Evolutionary conservation across 1,284 basidiomycete species (phyloP), one percentile per base, ranked within the genome.

Genomic region (Boletus semigastroideus): DNA sequence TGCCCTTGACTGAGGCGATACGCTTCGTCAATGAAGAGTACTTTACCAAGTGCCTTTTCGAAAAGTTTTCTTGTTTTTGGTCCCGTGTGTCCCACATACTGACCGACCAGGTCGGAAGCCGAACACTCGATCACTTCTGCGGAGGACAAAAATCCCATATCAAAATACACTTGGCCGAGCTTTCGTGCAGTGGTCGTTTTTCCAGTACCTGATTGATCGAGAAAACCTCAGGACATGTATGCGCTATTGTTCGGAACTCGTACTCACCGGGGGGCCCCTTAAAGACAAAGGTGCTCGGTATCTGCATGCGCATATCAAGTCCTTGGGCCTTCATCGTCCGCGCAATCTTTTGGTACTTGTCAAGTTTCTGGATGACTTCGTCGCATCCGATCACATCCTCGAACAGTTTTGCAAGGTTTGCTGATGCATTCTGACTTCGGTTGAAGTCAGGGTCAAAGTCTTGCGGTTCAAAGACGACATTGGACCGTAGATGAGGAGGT

Each of bases 11-110:
- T 60, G n/a, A 86, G 71, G 28, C 81, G 71, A 56, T 86, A 86
- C 0, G 83, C 84, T 55, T 86, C 84, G 48, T 86, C 84, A 38
- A 86, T 72, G 69, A 86, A 86, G 0, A 86, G 72, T 5, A 86
- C 83, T 27, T 75, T 74, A 1, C 84, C 84, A 1, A 85, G 72
- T 0, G 82, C 83, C 61, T 78, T 80, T 42, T 84, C 79, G 42
- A 86, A 78, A 1, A 79, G 60, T 49, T 76, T 71, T 50, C 67
- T 72, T 1, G 80, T 82, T 64, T 84, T 84, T 0, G 83, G 84
- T 1, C 83, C 84, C 0, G 83, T 86, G 0, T 85, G 83, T 7
- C 84, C 84, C 14, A 85, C 77, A 51, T 81, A 86, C 59, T 83
- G 72, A 1, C 80, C 84, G 0, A 86, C 78, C 20, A 86, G 72